Evolutionary conservation across 768 basidiomycete genomes (phyloP).

Genomic region (Lentinus tigrinus): DNA sequence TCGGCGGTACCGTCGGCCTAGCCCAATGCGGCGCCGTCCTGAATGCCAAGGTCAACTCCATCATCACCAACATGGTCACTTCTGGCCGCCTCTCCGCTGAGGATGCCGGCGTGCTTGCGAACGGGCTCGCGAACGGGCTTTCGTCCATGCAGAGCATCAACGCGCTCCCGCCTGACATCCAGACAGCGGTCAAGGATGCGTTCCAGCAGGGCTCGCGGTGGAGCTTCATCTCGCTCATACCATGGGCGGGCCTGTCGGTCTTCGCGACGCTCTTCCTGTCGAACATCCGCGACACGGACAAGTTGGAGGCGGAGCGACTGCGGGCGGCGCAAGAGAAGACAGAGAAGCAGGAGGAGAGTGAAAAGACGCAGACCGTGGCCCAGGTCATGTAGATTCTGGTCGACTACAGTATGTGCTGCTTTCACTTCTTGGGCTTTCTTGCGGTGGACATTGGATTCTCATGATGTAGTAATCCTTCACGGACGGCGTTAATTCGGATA

Average conservation of each 20-base stretch:
- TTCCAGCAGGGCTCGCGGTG: constrained; percentile 42
- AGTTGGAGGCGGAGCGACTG: too few relatives aligned
- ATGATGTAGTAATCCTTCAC: too few relatives aligned
- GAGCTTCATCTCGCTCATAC: constrained; percentile 48
- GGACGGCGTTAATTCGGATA: not conserved
- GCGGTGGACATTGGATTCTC: too few relatives aligned
- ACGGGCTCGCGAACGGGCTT: constrained; percentile 27
- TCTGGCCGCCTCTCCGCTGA: constrained; percentile 30
- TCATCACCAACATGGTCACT: constrained; percentile 28
- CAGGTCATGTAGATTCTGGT: too few relatives aligned
- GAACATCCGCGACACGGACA: constrained; percentile 34
- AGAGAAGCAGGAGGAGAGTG: not conserved
- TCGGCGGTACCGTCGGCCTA: constrained; percentile 54
- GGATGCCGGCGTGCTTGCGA: constrained; percentile 28
- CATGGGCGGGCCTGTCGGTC: constrained; percentile 41
- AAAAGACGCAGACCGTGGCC: too few relatives aligned
- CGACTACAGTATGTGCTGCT: too few relatives aligned
- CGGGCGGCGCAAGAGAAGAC: constrained; percentile 4
- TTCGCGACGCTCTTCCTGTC: constrained; percentile 39
- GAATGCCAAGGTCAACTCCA: constrained; percentile 38
- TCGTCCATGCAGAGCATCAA: constrained; percentile 37
- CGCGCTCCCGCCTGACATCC: constrained; percentile 35
- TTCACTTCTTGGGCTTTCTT: too few relatives aligned
- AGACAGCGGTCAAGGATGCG: constrained; percentile 37
- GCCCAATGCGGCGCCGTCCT: constrained; percentile 53